Base-by-base conservation (phyloP, 2,329 filamentous ascomycete genomes). In the Colletotrichum sp. region DNA sequence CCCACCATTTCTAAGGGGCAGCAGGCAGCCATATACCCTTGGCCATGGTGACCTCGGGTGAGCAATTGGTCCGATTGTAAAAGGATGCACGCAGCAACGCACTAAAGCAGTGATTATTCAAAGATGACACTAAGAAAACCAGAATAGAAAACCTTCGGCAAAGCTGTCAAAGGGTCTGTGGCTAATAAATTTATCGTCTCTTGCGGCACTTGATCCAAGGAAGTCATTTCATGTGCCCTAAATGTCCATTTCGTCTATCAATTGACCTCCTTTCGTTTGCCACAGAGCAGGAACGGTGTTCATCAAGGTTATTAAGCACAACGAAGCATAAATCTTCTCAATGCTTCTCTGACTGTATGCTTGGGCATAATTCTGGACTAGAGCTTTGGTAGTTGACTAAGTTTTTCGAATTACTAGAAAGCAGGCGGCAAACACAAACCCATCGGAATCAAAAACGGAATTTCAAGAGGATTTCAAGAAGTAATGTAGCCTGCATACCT, bases 191-290 rank as follows among this genome's bases (percentile, higher is more conserved):
- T 1, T 5, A 18, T 43, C 38, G 11, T 43, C 38, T n/a, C 8
- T 43, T 43, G n/a, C 38, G 38, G 6, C n/a, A 12, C 18, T 43
- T 43, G 5, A 43, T 43, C n/a, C 38, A 3, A 3, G 38, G 3
- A n/a, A 43, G 3, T 43, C 16, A 43, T 12, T n/a, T 4, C 0
- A n/a, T 6, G 5, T 1, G 38, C n/a, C 1, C 18, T 5, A 43
- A 18, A n/a, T 1, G 16, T 43, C n/a, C 0, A 43, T 5, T 43
- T 43, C 38, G n/a, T 43, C 38, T 43, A n/a, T 11, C 5, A n/a
- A 2, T 16, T 1, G 5, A 43, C 8, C 18, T 3, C 3, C 38
- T 43, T 27, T 27, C 24, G 24, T 27, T 27, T 27, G 24, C 24
- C 24, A 2, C 24, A 27, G 24, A 27, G 24, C 24, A 27, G 1